Base-by-base conservation (phyloP, 2,329 filamentous ascomycete species). In the Raffaelea ambrosiae region DNA sequence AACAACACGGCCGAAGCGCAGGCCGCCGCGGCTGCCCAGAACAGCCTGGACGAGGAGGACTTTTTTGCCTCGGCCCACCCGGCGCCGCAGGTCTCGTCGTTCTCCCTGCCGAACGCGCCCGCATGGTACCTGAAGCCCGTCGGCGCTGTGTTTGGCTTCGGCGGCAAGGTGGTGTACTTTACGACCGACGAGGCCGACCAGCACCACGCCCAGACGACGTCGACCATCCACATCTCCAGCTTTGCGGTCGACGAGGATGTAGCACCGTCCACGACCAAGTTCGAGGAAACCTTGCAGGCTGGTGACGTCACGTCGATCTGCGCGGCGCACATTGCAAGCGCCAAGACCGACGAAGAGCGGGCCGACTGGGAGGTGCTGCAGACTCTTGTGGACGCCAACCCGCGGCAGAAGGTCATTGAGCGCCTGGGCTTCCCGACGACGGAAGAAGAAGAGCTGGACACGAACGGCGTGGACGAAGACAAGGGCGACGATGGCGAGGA, bases 301-400 rank as follows among this genome's bases (percentile, higher is more conserved):
- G 90, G 89, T 21, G 81, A 97, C 60, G 69, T 98, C 18, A 74
- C 76, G 4, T 73, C 74, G 39, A 86, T 98, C 51, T 96, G 90
- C 61, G 82, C 90, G 59, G 76, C 82, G 20, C 86, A 91, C 61
- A 83, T 89, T 52, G 72, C 82, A 22, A 71, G 81, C 52, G 84
- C 90, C 18, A 82, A 81, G 59, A 87, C 81, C 0, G 90, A 96
- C 2, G 88, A 95, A 55, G 93, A 97, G 63, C 96, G 89, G 71
- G 86, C 87, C 4, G 91, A 97, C 65, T 98, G 93, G 93, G 85
- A 86, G 55, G 88, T 97, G 35, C 88, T 98, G 63, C 83, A 93
- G 64, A 93, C 89, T 2, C 68, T 98, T 51, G 84, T 91, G 43
- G 84, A 87, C 3, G 82, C 86, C 26, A 90, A 91, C 59, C 86